A percentile compares a stretch with the other conserved stretches of the same genome.
These are phyloP conservation scores for Polyporus tsugae DNA, from an alignment of 1,284 basidiomycete genomes.

Conservation along the genomic window DNA sequence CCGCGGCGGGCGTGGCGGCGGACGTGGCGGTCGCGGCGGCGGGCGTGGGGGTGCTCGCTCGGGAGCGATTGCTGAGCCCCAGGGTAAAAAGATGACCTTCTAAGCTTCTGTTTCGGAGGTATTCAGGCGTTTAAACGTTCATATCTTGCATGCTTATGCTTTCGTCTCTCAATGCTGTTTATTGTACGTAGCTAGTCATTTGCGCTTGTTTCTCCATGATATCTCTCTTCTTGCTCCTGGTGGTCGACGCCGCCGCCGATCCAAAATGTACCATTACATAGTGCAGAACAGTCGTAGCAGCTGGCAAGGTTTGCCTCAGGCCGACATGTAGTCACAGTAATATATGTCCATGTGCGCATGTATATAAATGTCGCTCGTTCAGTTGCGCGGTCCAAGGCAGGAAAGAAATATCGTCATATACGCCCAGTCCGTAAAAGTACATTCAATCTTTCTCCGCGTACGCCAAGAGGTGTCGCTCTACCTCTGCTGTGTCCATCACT, in stretches of 20 bases:
- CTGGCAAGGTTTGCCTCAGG: not conserved
- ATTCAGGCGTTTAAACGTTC: not conserved
- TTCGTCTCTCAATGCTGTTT: constrained; percentile 19
- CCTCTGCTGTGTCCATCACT: constrained; percentile 84
- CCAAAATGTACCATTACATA: constrained; percentile 11
- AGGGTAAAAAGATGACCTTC: constrained; percentile 89
- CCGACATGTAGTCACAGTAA: not conserved
- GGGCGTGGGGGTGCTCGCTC: constrained; percentile 59
- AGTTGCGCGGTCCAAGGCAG: not conserved
- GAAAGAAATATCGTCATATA: not conserved
- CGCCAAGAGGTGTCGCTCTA: constrained; percentile 86
- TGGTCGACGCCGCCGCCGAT: not conserved
- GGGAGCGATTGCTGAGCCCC: constrained; percentile 78
- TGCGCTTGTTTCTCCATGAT: not conserved
- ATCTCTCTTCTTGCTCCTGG: not conserved
- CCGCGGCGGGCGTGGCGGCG: constrained; percentile 34
- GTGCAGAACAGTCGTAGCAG: not conserved
- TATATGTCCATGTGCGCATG: not conserved
- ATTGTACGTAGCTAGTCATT: constrained; percentile 25
- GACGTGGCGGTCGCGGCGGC: constrained; percentile 38
- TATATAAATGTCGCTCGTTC: not conserved
- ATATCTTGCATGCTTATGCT: constrained; percentile 25
- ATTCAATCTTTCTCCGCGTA: constrained; percentile 92
- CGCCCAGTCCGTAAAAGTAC: constrained; percentile 30
- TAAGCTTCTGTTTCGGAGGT: not conserved